Evolutionary conservation across 73 alveolate genomes (phyloP), one percentile per base, ranked within the genome.

Genomic region (Symbiodinium pilosum): DNA sequence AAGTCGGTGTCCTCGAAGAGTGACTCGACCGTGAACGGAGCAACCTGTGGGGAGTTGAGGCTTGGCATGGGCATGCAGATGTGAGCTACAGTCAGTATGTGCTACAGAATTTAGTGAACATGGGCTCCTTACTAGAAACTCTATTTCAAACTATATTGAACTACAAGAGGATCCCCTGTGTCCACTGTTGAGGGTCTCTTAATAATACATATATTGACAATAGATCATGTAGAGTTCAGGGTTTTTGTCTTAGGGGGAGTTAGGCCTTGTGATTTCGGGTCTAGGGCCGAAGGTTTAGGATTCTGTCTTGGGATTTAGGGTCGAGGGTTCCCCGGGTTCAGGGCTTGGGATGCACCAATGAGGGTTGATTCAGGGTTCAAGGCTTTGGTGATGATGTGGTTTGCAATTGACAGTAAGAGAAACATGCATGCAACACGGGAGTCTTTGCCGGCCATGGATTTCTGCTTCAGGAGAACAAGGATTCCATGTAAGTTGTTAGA

Each of bases 1-100:
- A 92, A 92, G 83, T 92, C 98, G 30, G 98, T 92, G 89, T 92
- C 98, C 83, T 92, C 98, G 83, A 68, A 92, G 34, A 92, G 56
- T 30, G 98, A 92, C 91, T 92, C 98, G 28, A 73, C 98, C 14
- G 6, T 92, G 89, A 92, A 92, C 39, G 98, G 89, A 1, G 98
- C 98, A 32, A 51, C 84, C 85, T 30, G 83, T n/a, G n/a, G n/a
- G n/a, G n/a, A n/a, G n/a, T n/a, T n/a, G n/a, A n/a, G n/a, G n/a
- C n/a, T n/a, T n/a, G n/a, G n/a, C n/a, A n/a, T n/a, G n/a, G n/a
- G n/a, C n/a, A n/a, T n/a, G n/a, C n/a, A n/a, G n/a, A n/a, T n/a
- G n/a, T n/a, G n/a, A n/a, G n/a, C n/a, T n/a, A n/a, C n/a, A n/a
- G n/a, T n/a, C n/a, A n/a, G n/a, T n/a, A n/a, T n/a, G n/a, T n/a